These are phyloP conservation scores for Fremontodendron californicum DNA, from an alignment of 345 rosid genomes.

Conservation along the genomic window DNA sequence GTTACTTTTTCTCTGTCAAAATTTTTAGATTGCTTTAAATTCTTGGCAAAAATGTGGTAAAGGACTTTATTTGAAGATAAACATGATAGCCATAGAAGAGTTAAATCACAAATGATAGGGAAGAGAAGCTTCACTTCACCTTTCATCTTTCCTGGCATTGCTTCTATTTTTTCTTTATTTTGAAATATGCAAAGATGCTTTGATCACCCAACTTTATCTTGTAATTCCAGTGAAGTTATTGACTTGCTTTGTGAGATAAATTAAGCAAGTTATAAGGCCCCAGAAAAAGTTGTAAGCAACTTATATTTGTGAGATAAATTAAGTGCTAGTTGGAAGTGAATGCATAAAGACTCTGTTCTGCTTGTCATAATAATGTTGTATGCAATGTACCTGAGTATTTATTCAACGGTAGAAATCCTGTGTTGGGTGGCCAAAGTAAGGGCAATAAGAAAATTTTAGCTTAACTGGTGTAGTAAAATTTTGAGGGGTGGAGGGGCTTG, in stretches of 20 bases:
- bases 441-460: background rate
- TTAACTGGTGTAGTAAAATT: background rate
- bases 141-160: background rate
- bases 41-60: background rate
- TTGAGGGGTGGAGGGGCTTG: background rate
- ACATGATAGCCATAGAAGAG: constrained; percentile 4
- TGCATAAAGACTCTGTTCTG: background rate
- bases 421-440: background rate
- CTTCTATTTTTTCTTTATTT: background rate
- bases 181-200: constrained; percentile 4
- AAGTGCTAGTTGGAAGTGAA: background rate
- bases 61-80: background rate
- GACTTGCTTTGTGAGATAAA: background rate
- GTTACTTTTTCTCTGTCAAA: background rate
- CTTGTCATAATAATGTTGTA: background rate
- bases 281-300: background rate
- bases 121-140: background rate
- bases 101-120: background rate
- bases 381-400: background rate
- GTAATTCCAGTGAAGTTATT: background rate
- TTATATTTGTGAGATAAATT: background rate
- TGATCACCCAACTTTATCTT: background rate
- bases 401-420: background rate
- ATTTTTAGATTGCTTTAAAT: background rate
- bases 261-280: background rate